Evolutionary conservation across 106 monocot genomes (phyloP).

Genomic region (Allium fistulosum): DNA sequence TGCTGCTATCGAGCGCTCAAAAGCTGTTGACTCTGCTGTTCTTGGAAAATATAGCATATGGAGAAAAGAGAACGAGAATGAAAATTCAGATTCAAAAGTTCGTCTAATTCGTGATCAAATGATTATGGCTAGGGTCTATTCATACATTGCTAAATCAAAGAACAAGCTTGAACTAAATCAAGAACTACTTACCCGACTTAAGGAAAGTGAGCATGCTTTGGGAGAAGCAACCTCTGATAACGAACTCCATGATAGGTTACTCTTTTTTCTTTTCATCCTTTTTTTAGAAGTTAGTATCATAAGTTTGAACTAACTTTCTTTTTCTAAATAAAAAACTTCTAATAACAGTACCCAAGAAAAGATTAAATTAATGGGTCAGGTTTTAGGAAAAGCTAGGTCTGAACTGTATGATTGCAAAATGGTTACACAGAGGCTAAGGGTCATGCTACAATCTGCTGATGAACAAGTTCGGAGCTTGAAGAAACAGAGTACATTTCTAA

Average conservation of each 20-base stretch:
- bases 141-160: constrained; percentile 56
- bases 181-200: constrained; percentile 41
- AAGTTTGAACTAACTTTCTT: background rate
- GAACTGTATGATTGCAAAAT: constrained; percentile 55
- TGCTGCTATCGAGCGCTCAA: constrained; percentile 62
- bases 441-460: constrained; percentile 76
- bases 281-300: too few species aligned
- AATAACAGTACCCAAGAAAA: constrained; percentile 40
- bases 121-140: constrained; percentile 71
- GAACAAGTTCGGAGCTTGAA: constrained; percentile 59
- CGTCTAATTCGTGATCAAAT: constrained; percentile 64
- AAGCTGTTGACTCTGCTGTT: constrained; percentile 65
- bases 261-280: background rate
- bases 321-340: background rate
- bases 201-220: constrained; percentile 54
- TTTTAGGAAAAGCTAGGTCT: constrained; percentile 50
- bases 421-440: constrained; percentile 44
- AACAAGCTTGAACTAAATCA: constrained; percentile 55
- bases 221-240: constrained; percentile 59
- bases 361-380: constrained; percentile 68
- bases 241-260: constrained; percentile 54
- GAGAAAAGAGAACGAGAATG: constrained; percentile 68
- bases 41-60: constrained; percentile 73
- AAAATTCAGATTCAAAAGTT: constrained; percentile 57
- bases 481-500: constrained; percentile 68